phyloP scores from a whole-genome alignment of 2,329 filamentous ascomycete species.

The Aspergillus unguis region DNA sequence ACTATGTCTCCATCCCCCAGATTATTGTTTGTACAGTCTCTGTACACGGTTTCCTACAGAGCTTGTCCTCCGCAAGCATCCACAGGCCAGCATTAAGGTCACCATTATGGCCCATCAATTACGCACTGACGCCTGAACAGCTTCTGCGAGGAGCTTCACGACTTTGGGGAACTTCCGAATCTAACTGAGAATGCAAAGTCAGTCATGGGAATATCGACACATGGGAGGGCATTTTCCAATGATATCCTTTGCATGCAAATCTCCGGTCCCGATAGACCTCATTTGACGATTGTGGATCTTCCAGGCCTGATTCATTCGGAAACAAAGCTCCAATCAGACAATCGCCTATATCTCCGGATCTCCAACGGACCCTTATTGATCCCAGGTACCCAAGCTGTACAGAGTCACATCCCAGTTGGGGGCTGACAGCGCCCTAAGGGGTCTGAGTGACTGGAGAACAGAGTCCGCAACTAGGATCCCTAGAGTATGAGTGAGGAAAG shows the following conservation, averaged over 20 bases:
- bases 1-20: slow-evolving; percentile 55
- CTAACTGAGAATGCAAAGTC: slow-evolving; percentile 26
- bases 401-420: too few relatives aligned
- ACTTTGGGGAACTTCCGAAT: slow-evolving; percentile 16
- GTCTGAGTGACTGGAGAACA: too few relatives aligned
- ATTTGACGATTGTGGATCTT: slow-evolving; percentile 62
- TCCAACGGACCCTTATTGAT: too few relatives aligned
- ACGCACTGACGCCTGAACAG: slow-evolving; percentile 14
- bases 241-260: slow-evolving; percentile 59
- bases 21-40: slow-evolving; percentile 60
- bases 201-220: slow-evolving; percentile 24
- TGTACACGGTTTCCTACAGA: slow-evolving; percentile 63
- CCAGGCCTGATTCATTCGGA: slow-evolving; percentile 58
- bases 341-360: too few relatives aligned
- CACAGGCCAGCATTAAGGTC: slow-evolving; percentile 16
- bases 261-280: slow-evolving; percentile 56
- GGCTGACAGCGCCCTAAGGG: too few relatives aligned
- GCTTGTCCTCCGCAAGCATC: slow-evolving; percentile 48
- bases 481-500: too few relatives aligned
- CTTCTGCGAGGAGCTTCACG: slow-evolving; percentile 19
- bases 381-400: too few relatives aligned
- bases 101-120: slow-evolving; percentile 41
- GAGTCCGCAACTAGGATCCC: too few relatives aligned
- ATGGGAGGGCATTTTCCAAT: slow-evolving; percentile 39
- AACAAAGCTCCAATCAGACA: slow-evolving; percentile 51